phyloP scores from a whole-genome alignment of 352 stramenopile genomes.

The Globisporangium alternatum region DNA sequence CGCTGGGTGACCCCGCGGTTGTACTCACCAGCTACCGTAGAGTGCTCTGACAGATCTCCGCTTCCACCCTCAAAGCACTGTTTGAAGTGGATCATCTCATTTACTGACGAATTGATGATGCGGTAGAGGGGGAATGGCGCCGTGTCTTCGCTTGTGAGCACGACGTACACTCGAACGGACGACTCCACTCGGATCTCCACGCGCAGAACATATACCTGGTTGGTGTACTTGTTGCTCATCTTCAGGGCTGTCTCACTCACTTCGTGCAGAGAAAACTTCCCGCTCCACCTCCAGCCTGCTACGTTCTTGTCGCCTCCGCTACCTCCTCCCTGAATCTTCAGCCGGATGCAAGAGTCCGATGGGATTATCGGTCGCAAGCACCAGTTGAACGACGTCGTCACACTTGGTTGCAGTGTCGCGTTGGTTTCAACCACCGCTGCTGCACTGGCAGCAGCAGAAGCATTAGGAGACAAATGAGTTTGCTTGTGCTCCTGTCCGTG shows the following conservation, averaged over 20 bases:
- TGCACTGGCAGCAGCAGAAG: slow-evolving; percentile 13
- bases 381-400: slow-evolving; percentile 70
- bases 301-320: slow-evolving; percentile 25
- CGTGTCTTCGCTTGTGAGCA: slow-evolving; percentile 69
- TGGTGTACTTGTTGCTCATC: slow-evolving; percentile 79
- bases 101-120: slow-evolving; percentile 70
- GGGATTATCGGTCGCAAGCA: slow-evolving; percentile 42
- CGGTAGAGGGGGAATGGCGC: slow-evolving; percentile 69
- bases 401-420: slow-evolving; percentile 30
- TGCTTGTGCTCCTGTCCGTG: slow-evolving; percentile 2
- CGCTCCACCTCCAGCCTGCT: slow-evolving; percentile 70
- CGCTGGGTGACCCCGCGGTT: slow-evolving; percentile 70
- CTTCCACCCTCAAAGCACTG: slow-evolving; percentile 66
- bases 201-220: slow-evolving; percentile 71
- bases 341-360: slow-evolving; percentile 56
- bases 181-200: slow-evolving; percentile 78
- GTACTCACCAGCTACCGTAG: slow-evolving; percentile 31
- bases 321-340: slow-evolving; percentile 41
- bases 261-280: slow-evolving; percentile 78
- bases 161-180: slow-evolving; percentile 65
- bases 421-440: slow-evolving; percentile 17
- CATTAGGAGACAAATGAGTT: slow-evolving; percentile 10
- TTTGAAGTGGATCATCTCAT: slow-evolving; percentile 77
- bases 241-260: slow-evolving; percentile 85
- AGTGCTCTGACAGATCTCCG: slow-evolving; percentile 46